A percentile compares a stretch with the other conserved stretches of the same genome.
Evolutionary conservation across 1,284 basidiomycete genomes (phyloP).

Genomic region (Ustilago nuda): DNA sequence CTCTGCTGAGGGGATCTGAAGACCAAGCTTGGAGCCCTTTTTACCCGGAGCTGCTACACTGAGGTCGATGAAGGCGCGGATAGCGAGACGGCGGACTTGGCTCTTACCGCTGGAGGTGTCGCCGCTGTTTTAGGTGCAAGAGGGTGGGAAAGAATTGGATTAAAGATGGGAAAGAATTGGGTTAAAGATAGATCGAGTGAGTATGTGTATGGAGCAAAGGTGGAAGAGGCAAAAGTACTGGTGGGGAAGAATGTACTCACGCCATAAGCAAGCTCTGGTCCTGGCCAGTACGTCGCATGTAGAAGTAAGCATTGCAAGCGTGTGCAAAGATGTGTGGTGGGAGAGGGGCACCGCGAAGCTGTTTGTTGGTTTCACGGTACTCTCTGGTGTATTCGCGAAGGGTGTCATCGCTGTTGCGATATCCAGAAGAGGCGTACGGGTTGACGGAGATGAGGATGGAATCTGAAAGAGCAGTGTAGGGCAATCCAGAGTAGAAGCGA

Average conservation of each 20-base stretch:
- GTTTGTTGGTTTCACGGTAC: slow-evolving; percentile 60
- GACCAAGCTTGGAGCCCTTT: slow-evolving; percentile 75
- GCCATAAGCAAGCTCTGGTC: slow-evolving; percentile 80
- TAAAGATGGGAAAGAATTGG: background rate
- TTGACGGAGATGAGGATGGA: slow-evolving; percentile 66
- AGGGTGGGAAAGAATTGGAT: slow-evolving; percentile 5
- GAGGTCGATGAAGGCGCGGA: slow-evolving; percentile 88
- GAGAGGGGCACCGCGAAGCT: slow-evolving; percentile 64
- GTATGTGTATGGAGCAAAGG: background rate
- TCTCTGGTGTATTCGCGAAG: slow-evolving; percentile 63
- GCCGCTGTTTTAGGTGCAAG: slow-evolving; percentile 74
- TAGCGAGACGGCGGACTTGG: slow-evolving; percentile 86
- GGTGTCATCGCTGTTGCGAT: slow-evolving; percentile 65
- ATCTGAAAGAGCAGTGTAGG: slow-evolving; percentile 65
- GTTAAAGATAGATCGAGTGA: slow-evolving; percentile 2
- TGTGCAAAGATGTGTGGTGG: slow-evolving; percentile 88
- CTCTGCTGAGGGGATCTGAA: slow-evolving; percentile 84
- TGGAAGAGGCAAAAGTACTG: background rate
- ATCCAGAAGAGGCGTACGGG: slow-evolving; percentile 61
- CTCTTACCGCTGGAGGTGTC: slow-evolving; percentile 94
- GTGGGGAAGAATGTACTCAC: slow-evolving; percentile 28
- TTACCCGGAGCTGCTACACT: slow-evolving; percentile 89
- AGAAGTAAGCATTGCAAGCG: slow-evolving; percentile 91
- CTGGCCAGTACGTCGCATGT: slow-evolving; percentile 92
- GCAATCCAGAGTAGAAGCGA: slow-evolving; percentile 58